Base-by-base conservation (phyloP, 441 rosid genomes). In the Raphanus hybrid region DNA sequence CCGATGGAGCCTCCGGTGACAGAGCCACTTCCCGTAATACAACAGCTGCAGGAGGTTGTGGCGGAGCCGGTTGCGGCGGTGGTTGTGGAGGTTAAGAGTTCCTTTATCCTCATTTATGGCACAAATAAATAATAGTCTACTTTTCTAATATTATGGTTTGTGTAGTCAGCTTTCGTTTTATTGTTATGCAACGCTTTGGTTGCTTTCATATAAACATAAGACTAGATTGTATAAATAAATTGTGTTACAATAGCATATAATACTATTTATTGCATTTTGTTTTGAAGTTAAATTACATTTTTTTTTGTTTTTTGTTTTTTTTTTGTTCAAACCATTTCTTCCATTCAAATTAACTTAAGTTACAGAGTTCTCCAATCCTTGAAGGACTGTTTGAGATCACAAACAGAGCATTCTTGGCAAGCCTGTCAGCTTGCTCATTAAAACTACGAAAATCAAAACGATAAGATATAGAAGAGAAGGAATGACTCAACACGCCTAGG, bases 71-170 rank as follows among this genome's bases (percentile, higher is more conserved):
- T 3, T 87, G 91, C 6, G 86, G 91, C 6, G 86, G 84, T 8
- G 92, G 83, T 23, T 88, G 95, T 8, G 95, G 94, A 52, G 92
- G 71, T 61, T 60, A 48, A 76, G 37, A 27, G 18, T 62, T 45
- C 20, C 45, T 63, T 66, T 10, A 1, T 15, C 43, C 70, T 63
- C 26, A 15, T 14, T n/a, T 11, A 15, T 26, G 67, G 20, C 37
- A 60, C 20, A 26, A 48, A 57, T 16, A 26, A 48, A 57, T 16
- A 55, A 61, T 9, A 35, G 39, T 50, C 34, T 37, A 75, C 6
- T 75, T 66, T 58, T 20, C 35, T 23, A 23, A 64, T 41, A 15
- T 68, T 69, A 52, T 67, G 20, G 27, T 68, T 50, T 18, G 6
- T 20, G 15, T 65, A 10, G 57, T 26, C 57, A 23, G 10, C 35